Conservation (phyloP, 768 basidiomycete genomes). For the Lentinula sp. region DNA sequence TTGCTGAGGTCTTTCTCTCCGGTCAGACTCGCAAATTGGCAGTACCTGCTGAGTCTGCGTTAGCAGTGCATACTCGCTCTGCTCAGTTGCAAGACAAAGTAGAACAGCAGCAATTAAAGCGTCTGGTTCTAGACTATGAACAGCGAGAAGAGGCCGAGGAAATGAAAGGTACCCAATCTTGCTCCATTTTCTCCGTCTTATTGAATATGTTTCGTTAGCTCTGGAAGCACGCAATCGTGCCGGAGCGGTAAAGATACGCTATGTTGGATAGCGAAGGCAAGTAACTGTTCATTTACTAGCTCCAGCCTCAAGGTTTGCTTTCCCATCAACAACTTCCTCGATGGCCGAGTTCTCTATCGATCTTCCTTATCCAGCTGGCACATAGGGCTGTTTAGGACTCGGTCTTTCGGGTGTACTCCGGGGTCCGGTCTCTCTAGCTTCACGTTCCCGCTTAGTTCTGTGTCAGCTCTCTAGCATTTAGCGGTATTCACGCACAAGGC, state of each 20-base stretch:
- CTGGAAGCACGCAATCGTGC: constrained; percentile 64
- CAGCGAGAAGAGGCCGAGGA: constrained; percentile 86
- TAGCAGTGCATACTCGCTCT: constrained; percentile 86
- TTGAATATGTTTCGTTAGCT: constrained; percentile 30
- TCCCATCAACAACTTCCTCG: neutral
- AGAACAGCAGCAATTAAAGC: constrained; percentile 95
- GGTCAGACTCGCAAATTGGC: constrained; percentile 83
- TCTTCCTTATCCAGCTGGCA: neutral
- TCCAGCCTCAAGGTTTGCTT: neutral
- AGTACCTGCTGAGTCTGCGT: constrained; percentile 79
- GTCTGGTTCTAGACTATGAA: constrained; percentile 88
- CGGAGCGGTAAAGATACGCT: constrained; percentile 71
- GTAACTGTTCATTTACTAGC: constrained; percentile 1
- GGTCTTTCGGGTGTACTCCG: neutral
- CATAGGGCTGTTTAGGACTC: neutral
- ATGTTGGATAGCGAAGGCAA: constrained; percentile 46
- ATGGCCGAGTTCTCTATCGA: neutral
- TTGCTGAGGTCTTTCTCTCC: constrained; percentile 5
- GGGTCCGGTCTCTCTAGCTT: neutral
- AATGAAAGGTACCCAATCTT: constrained; percentile 48
- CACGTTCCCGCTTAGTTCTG: neutral
- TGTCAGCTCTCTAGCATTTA: no score
- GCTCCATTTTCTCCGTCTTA: neutral
- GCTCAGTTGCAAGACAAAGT: constrained; percentile 93
- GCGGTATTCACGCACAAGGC: neutral